These are phyloP conservation scores for Eimeria brunetti DNA, from an alignment of 169 alveolate species.

Conservation along the genomic window DNA sequence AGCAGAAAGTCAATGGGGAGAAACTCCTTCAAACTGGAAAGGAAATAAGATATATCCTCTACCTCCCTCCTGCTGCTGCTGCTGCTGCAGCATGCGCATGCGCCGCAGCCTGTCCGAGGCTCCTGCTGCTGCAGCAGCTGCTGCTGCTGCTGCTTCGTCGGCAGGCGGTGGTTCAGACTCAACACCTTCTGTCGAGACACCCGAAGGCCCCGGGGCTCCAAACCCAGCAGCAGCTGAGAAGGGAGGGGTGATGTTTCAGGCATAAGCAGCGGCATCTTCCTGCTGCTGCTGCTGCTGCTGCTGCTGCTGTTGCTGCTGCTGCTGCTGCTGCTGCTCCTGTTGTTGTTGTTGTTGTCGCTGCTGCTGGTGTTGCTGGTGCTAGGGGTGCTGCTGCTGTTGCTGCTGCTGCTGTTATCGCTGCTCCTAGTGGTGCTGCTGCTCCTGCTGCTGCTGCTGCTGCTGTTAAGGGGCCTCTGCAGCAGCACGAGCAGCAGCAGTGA, in stretches of 20 bases:
- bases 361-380: not conserved
- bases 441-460: conserved; percentile 5
- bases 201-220: conserved; percentile 43
- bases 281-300: conserved; percentile 52
- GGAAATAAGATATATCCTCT: not conserved
- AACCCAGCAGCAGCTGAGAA: conserved; percentile 33
- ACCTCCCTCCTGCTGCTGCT: conserved; percentile 48
- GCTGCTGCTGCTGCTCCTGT: not conserved
- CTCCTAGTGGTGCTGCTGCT: not conserved
- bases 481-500: not conserved
- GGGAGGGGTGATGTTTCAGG: conserved; percentile 41
- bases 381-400: not conserved
- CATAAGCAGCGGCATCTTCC: conserved; percentile 22
- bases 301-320: conserved; percentile 13
- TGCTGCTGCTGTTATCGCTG: not conserved
- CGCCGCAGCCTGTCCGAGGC: conserved; percentile 17
- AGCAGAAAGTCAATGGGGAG: conserved; percentile 37
- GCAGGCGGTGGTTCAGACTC: conserved; percentile 17
- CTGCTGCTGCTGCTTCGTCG: conserved; percentile 32
- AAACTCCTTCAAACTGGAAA: not conserved
- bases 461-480: not conserved
- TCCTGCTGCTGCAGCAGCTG: conserved; percentile 39
- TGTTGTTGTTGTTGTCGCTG: not conserved
- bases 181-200: not conserved
- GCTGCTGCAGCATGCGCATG: conserved; percentile 18